phyloP scores from a whole-genome alignment of 2,329 filamentous ascomycete genomes.

The Rhexocercosporidium sp. region DNA sequence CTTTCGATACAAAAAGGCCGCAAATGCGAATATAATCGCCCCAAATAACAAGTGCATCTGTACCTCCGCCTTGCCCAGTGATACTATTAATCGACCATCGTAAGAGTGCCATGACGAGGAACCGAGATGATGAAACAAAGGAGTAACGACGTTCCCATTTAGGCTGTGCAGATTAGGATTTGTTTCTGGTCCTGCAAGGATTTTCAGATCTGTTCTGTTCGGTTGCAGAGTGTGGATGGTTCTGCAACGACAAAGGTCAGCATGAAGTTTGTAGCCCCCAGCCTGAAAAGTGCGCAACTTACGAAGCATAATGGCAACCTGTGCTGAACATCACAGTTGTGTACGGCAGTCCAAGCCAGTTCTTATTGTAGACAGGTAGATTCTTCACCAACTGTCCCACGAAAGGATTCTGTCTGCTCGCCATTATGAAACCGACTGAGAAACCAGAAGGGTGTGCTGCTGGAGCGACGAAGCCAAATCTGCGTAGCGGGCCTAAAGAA shows the following conservation, averaged over 20 bases:
- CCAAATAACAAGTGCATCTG: neutral
- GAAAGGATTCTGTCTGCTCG: constrained; percentile 44
- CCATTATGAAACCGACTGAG: constrained; percentile 50
- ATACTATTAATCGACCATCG: constrained; percentile 42
- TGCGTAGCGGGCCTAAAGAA: constrained; percentile 46
- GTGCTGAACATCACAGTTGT: constrained; percentile 51
- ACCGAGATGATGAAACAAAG: constrained; percentile 49
- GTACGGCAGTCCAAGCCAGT: constrained; percentile 49
- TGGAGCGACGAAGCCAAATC: constrained; percentile 49
- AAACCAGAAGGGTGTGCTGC: constrained; percentile 48
- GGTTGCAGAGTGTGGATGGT: constrained; percentile 47
- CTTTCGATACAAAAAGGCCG: neutral
- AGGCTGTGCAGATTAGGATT: constrained; percentile 45
- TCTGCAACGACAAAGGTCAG: constrained; percentile 26
- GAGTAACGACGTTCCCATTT: constrained; percentile 47
- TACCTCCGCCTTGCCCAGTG: constrained; percentile 12
- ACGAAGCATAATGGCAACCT: constrained; percentile 50
- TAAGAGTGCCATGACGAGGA: constrained; percentile 50
- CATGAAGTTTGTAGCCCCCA: neutral
- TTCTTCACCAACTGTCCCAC: constrained; percentile 44
- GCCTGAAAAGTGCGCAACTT: constrained; percentile 1
- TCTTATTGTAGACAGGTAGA: constrained; percentile 44
- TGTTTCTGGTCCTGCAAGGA: constrained; percentile 43
- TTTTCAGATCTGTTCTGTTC: constrained; percentile 43
- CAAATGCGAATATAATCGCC: neutral